Evolutionary conservation across 371 early-diverging fungal genomes (phyloP).

Genomic region (Blakeslea trispora): DNA sequence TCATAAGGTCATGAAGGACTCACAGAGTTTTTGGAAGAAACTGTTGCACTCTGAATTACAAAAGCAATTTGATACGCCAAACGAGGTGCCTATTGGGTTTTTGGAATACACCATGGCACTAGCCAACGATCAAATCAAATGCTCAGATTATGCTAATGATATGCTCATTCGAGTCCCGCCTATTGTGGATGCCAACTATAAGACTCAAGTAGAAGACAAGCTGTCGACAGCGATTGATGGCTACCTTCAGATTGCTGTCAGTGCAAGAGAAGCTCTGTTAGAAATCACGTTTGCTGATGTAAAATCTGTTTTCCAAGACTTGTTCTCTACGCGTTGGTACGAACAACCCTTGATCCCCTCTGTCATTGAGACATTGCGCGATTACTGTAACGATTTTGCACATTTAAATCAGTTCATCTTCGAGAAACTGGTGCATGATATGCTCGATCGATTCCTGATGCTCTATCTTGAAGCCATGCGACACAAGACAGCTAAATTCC

Average conservation of each 20-base stretch:
- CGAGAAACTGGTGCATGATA: constrained; percentile 78
- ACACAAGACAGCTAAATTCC: constrained; percentile 77
- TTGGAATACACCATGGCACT: constrained; percentile 94
- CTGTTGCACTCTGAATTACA: constrained; percentile 72
- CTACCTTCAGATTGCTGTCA: constrained; percentile 79
- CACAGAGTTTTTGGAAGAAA: constrained; percentile 78
- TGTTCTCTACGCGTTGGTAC: constrained; percentile 91
- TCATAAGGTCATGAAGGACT: constrained; percentile 77
- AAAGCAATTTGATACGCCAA: constrained; percentile 72
- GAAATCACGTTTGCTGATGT: constrained; percentile 86
- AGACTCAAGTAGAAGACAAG: constrained; percentile 59
- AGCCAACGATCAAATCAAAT: constrained; percentile 89
- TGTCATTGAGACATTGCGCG: constrained; percentile 86
- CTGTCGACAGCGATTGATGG: constrained; percentile 73
- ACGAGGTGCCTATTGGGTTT: constrained; percentile 75
- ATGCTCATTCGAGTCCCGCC: constrained; percentile 69
- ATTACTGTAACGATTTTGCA: constrained; percentile 85
- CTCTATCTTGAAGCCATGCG: constrained; percentile 82
- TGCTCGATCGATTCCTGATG: constrained; percentile 82
- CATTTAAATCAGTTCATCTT: constrained; percentile 87
- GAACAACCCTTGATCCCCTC: constrained; percentile 78
- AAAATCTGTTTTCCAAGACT: constrained; percentile 65
- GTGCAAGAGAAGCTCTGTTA: constrained; percentile 69
- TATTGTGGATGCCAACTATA: constrained; percentile 69
- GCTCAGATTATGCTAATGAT: constrained; percentile 86